Conservation (phyloP, 75 land plant species). For the Pinus albicaulis region DNA sequence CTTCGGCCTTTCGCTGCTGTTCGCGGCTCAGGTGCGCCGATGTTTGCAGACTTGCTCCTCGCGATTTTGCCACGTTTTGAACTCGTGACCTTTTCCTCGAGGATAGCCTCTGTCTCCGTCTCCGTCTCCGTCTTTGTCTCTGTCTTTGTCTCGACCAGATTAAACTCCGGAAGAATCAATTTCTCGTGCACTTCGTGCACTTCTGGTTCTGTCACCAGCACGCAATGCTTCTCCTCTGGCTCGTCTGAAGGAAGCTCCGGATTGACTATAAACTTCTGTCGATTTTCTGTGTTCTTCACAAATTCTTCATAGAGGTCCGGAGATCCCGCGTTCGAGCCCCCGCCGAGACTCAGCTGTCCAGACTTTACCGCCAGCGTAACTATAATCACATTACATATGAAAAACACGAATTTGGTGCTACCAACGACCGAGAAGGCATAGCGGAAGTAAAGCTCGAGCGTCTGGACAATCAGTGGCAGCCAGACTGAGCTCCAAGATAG, state of each 20-base stretch:
- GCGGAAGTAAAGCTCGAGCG: neutral
- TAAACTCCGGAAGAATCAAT: too few species aligned
- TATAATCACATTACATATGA: conserved; percentile 3
- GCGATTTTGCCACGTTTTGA: too few species aligned
- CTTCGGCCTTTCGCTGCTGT: too few species aligned
- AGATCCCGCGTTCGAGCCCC: neutral
- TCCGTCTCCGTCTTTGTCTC: too few species aligned
- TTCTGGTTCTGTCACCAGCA: neutral
- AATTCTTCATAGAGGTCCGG: neutral
- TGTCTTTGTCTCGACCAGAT: too few species aligned
- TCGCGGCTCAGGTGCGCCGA: too few species aligned
- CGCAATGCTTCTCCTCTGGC: neutral
- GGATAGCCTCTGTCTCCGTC: too few species aligned
- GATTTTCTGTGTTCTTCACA: neutral
- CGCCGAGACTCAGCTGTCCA: neutral
- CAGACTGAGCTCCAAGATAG: conserved; percentile 6
- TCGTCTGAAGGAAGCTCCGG: neutral
- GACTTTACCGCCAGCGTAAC: neutral
- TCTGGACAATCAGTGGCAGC: neutral
- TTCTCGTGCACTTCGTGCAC: neutral
- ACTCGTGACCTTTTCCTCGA: too few species aligned
- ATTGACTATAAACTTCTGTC: neutral
- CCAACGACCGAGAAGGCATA: neutral
- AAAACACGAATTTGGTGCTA: neutral
- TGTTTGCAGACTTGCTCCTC: too few species aligned